Base-by-base conservation (phyloP, 2,329 filamentous ascomycete genomes). In the Trichoderma brevicompactum region DNA sequence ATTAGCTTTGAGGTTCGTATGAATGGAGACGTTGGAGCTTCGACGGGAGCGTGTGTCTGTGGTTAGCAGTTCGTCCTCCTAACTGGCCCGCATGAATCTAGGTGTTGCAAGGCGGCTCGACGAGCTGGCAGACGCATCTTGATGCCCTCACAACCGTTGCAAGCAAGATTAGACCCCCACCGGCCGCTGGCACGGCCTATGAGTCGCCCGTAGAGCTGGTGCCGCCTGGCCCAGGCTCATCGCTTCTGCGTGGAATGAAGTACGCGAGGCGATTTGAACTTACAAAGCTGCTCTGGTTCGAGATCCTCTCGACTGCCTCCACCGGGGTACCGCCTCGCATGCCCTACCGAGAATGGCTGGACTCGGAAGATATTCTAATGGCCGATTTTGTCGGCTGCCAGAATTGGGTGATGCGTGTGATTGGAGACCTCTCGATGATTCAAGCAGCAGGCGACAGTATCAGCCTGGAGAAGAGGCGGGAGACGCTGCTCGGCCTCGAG, bases 1-100 rank as follows among this genome's bases (percentile, higher is more conserved):
- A 63, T 63, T n/a, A 63, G 59, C 19, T 63, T 63, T n/a, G 59
- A 63, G 59, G 59, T 63, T 63, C 49, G 59, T 53, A 63, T 46
- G 7, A 44, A 17, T 34, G 38, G 13, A 13, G 19, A 36, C 15
- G 56, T 41, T 36, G 28, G 15, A 36, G 23, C 28, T 32, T 32
- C 1, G 1, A 15, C 32, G 49, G 7, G 34, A 41, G 46, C 28
- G 23, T 28, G 34, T 19, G 46, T 9, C 36, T 32, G 28, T 19
- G 3, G 17, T 52, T 52, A 23, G 4, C 48, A 34, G 12, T 52
- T 43, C 48, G n/a, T 36, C 36, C 23, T 61, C 46, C 58, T 62
- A 62, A 62, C 59, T 28, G 13, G 59, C n/a, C 17, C 59, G 19
- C 38, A 44, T 43, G 36, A 28, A 46, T 19, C 28, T 63, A 63